phyloP scores from a whole-genome alignment of 257 asterid genomes.

The Capsicum pubescens region DNA sequence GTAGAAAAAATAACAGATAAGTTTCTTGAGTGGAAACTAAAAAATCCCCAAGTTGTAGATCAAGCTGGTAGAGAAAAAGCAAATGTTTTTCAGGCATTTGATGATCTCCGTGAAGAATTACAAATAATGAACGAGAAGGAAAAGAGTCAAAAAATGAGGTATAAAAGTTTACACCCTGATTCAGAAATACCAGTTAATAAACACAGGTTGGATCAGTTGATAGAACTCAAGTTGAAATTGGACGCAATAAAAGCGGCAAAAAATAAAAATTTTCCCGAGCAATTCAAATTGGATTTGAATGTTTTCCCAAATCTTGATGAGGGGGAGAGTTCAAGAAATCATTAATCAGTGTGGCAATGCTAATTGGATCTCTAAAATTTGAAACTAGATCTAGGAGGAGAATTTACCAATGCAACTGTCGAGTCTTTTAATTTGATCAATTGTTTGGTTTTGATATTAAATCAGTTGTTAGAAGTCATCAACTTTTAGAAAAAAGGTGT shows the following conservation, averaged over 20 bases:
- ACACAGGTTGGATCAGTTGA: background rate
- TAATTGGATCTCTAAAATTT: background rate
- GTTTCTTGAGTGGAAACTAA: conserved; percentile 3
- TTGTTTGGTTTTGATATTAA: background rate
- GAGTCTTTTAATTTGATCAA: background rate
- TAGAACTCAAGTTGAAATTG: background rate
- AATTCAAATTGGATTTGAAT: background rate
- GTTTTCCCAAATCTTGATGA: background rate
- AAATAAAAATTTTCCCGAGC: background rate
- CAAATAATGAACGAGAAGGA: background rate
- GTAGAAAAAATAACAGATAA: background rate
- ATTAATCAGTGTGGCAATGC: background rate
- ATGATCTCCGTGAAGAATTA: background rate
- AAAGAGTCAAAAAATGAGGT: background rate
- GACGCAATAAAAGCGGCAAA: background rate
- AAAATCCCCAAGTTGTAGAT: background rate
- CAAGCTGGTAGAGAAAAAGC: background rate
- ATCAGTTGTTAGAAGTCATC: background rate
- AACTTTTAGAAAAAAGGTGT: background rate
- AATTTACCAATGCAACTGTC: background rate
- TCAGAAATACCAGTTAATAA: background rate
- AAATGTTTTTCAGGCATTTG: background rate
- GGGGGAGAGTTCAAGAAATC: background rate
- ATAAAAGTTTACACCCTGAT: background rate
- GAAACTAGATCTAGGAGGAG: background rate